These are phyloP conservation scores for Acanthamoeba royreba DNA, from an alignment of 208 protist species.

Conservation along the genomic window DNA sequence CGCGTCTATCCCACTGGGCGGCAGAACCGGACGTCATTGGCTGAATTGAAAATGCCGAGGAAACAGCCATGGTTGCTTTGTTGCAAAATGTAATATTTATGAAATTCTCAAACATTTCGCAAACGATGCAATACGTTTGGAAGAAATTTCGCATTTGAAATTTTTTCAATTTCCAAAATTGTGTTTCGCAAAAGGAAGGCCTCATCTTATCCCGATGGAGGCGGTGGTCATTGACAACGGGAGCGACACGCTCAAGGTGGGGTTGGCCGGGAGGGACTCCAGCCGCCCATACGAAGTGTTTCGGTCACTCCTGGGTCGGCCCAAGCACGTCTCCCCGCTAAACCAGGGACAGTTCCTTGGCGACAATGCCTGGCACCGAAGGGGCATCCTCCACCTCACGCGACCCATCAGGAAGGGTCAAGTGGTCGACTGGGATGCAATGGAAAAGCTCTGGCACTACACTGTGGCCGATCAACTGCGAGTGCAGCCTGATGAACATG, in stretches of 20 bases:
- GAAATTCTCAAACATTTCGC: too few relatives aligned
- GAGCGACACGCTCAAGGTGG: background rate
- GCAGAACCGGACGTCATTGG: too few relatives aligned
- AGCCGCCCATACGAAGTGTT: background rate
- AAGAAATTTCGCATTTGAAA: too few relatives aligned
- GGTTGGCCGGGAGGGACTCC: background rate
- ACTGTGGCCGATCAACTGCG: conserved; percentile 75
- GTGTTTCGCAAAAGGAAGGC: too few relatives aligned
- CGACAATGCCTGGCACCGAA: background rate
- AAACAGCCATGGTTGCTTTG: too few relatives aligned
- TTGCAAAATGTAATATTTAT: too few relatives aligned
- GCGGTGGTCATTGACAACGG: background rate
- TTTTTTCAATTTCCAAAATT: too few relatives aligned
- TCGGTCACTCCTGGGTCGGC: background rate
- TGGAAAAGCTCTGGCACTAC: conserved; percentile 80
- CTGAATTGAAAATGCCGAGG: too few relatives aligned
- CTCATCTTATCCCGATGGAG: too few relatives aligned
- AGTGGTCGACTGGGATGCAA: conserved; percentile 73
- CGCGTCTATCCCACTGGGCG: too few relatives aligned
- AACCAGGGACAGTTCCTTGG: background rate
- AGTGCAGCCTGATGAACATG: conserved; percentile 67
- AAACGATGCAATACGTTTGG: too few relatives aligned
- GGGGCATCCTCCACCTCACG: conserved; percentile 62
- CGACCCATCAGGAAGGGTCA: background rate
- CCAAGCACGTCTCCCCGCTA: background rate